Evolutionary conservation across 768 basidiomycete genomes (phyloP).

Genomic region (Tephrocybe sp.): DNA sequence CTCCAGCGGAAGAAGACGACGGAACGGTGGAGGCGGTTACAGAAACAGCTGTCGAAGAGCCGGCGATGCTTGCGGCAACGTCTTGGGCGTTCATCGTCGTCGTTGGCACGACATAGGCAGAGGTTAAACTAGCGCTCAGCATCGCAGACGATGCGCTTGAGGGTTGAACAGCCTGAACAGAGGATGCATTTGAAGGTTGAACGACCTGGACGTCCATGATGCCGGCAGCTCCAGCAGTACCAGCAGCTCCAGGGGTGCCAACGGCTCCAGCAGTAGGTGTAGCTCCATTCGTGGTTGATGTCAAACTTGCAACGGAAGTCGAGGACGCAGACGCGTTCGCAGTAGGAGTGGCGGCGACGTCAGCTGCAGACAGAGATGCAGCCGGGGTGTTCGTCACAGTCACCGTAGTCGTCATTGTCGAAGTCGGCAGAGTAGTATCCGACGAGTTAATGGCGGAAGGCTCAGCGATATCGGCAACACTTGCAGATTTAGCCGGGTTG

Average conservation of each 20-base stretch:
- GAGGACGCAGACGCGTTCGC: background rate
- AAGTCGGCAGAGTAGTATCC: constrained; percentile 18
- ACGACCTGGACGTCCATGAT: constrained; percentile 21
- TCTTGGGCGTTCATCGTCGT: constrained; percentile 27
- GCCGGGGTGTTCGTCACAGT: constrained; percentile 25
- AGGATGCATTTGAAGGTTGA: too few species aligned
- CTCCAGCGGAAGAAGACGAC: background rate
- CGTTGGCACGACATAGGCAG: constrained; percentile 10
- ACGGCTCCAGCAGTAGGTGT: constrained; percentile 12
- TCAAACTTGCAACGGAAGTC: background rate
- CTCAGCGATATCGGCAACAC: constrained; percentile 15
- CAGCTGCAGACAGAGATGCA: constrained; percentile 18
- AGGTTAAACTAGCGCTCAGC: background rate
- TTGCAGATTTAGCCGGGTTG: constrained; percentile 34
- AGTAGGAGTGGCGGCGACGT: constrained; percentile 6
- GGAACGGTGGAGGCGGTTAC: constrained; percentile 1
- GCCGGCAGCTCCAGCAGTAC: constrained; percentile 6
- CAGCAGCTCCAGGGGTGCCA: constrained; percentile 10
- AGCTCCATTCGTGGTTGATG: constrained; percentile 11
- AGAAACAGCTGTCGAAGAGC: constrained; percentile 19
- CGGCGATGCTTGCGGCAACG: constrained; percentile 33
- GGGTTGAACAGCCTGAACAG: constrained; percentile 20
- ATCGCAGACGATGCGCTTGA: constrained; percentile 7
- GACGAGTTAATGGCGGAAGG: constrained; percentile 1
- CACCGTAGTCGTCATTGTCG: constrained; percentile 24